Base-by-base conservation (phyloP, 768 basidiomycete genomes). In the Pholiota conissans region DNA sequence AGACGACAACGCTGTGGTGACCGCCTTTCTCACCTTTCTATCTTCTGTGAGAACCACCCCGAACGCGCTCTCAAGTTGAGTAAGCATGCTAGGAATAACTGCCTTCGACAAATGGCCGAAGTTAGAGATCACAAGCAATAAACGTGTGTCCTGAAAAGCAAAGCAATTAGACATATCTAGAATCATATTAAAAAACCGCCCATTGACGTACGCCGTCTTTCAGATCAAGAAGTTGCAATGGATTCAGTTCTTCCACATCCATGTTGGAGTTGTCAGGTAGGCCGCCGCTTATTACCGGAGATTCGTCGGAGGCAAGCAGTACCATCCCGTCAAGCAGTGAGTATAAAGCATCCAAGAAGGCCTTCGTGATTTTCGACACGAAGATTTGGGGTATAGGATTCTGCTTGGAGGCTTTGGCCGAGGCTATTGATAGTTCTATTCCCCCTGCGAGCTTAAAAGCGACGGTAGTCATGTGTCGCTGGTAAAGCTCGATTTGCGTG, bases 111-210 rank as follows among this genome's bases (percentile, higher is more conserved):
- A 79, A 64, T 92, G 82, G 11, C 82, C 83, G 63, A 98, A 86
- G 69, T 98, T 98, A 14, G 93, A 92, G 29, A 98, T 79, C 39
- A 97, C 93, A 37, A 98, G 76, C 14, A 99, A 79, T 46, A 95
- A 78, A 45, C 96, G 85, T 13, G 83, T 90, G 67, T 96, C 91
- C 95, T 97, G 60, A 56, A 39, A 29, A 60, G 32, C n/a, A 37
- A 42, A 55, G 45, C 59, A 30, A 60, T 55, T 49, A 60, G 49
- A 49, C 27, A 30, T 8, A 34, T 49, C 34, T 39, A 32, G 20
- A 51, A 61, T 57, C 32, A 29, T 59, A 40, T 50, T 46, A 10
- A 45, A 37, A 60, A 49, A 53, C 53, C 55, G 13, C 11, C 27
- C 22, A 30, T 28, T 60, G 18, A 75, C 84, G 59, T 70, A 91